phyloP scores from a whole-genome alignment of 179 eudicot genomes.

The Drosera spatulata region DNA sequence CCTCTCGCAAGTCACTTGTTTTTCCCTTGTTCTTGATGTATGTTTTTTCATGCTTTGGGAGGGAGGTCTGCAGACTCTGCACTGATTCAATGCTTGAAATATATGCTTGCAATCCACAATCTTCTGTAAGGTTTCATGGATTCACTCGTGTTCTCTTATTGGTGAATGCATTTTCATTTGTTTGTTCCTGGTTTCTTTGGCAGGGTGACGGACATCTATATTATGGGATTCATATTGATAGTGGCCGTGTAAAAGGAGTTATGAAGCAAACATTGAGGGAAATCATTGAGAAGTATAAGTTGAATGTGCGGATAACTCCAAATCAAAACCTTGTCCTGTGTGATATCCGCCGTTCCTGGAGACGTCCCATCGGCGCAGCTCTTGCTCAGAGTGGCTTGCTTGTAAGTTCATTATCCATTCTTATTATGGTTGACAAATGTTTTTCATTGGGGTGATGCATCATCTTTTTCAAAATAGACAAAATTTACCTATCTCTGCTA shows the following conservation, averaged over 20 bases:
- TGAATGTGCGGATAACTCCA: slow-evolving; percentile 89
- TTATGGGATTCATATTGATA: slow-evolving; percentile 92
- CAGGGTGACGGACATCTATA: slow-evolving; percentile 89
- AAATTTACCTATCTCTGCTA: too few species aligned
- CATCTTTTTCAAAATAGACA: too few species aligned
- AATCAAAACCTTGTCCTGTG: slow-evolving; percentile 91
- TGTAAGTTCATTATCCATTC: slow-evolving; percentile 29
- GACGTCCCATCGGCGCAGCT: slow-evolving; percentile 64
- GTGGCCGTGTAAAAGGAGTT: slow-evolving; percentile 78
- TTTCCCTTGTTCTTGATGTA: background rate
- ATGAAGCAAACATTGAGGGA: slow-evolving; percentile 85
- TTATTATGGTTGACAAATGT: background rate
- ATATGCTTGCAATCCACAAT: background rate
- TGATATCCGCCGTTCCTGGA: slow-evolving; percentile 65
- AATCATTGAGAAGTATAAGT: slow-evolving; percentile 80
- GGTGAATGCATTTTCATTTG: background rate
- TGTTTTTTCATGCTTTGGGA: background rate
- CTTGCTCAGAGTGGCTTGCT: slow-evolving; percentile 86
- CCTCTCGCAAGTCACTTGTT: background rate
- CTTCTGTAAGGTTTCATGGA: background rate
- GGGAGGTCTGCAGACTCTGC: background rate
- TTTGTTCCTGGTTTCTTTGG: slow-evolving; percentile 3
- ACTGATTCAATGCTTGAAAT: background rate
- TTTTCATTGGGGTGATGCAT: too few species aligned
- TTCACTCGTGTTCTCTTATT: background rate